phyloP scores from a whole-genome alignment of 139 green algal species.

The Coccomyxa sp. region DNA sequence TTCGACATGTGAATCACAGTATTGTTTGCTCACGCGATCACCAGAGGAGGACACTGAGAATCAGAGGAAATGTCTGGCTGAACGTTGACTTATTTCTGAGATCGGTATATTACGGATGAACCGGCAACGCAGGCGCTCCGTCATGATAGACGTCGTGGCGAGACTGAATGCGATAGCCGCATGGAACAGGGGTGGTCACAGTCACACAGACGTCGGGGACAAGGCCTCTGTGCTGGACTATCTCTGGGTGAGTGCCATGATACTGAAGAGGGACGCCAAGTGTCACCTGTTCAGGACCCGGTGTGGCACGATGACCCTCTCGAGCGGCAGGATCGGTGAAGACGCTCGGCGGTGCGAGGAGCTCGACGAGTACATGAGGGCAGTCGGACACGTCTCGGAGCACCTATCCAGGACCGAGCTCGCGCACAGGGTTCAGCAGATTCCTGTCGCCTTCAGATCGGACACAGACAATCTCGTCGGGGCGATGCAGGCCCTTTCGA shows the following conservation, averaged over 20 bases:
- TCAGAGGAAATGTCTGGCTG: neutral
- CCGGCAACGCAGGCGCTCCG: neutral
- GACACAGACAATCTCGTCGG: neutral
- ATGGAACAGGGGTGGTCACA: neutral
- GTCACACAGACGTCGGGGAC: neutral
- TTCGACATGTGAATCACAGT: slow-evolving; percentile 1
- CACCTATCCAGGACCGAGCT: neutral
- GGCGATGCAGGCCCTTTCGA: neutral
- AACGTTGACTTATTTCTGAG: neutral
- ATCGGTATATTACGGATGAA: slow-evolving; percentile 1
- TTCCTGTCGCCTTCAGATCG: neutral
- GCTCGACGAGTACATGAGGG: neutral
- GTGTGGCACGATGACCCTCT: neutral
- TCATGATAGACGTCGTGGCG: neutral
- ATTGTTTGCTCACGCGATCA: slow-evolving; percentile 1
- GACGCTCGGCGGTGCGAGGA: neutral
- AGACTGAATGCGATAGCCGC: neutral
- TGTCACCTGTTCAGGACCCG: neutral
- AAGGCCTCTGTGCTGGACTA: neutral
- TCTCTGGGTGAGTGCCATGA: neutral
- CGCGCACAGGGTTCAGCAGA: neutral
- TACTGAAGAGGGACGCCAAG: neutral
- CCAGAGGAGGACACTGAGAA: neutral
- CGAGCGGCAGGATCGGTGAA: neutral
- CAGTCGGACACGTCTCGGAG: neutral